Evolutionary conservation across 2,329 filamentous ascomycete genomes (phyloP), one percentile per base, ranked within the genome.

Genomic region (Claviceps quebecensis): DNA sequence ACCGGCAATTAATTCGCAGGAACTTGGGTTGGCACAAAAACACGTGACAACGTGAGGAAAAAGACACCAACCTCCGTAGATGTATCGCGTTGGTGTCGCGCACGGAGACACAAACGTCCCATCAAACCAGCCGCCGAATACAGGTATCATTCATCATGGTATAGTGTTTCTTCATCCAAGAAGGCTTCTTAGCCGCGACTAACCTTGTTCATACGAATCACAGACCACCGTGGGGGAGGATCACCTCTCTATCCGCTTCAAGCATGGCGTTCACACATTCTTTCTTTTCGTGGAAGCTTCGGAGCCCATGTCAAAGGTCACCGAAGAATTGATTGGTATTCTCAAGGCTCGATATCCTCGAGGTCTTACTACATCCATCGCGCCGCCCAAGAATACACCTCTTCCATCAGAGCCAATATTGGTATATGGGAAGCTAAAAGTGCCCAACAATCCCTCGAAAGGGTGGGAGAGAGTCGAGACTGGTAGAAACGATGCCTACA

Each of bases 251-350:
- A 69, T 90, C 51, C 76, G 82, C 54, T 81, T 90, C 69, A 88
- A 87, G 65, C 76, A 85, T 63, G 81, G 84, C 61, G 78, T 80
- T 53, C 77, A 81, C 59, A 89, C 84, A 4, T 72, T 88, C 56
- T 78, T 86, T 59, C 72, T 89, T 53, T 81, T 85, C 55, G 73
- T 84, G 45, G 74, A 80, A 40, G 69, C 80, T 5, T 68, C 75
- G 14, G 73, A 75, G 40, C 66, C 79, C 11, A 78, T 87, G 60
- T 67, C 71, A 16, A 65, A 71, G 1, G 69, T 86, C 53, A 80
- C 80, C 52, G 58, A 70, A 17, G 73, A 80, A 19, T 75, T 90
- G 2, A 67, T 86, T 17, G 65, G 70, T 1, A 68, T 79, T 11
- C 67, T 89, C 5, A 69, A 62, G 29, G 78, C 81, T 45, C 69